A percentile compares a stretch with the other conserved stretches of the same genome.
Evolutionary conservation across 148 eudicot genomes (phyloP).

Genomic region (Oxyria digyna): DNA sequence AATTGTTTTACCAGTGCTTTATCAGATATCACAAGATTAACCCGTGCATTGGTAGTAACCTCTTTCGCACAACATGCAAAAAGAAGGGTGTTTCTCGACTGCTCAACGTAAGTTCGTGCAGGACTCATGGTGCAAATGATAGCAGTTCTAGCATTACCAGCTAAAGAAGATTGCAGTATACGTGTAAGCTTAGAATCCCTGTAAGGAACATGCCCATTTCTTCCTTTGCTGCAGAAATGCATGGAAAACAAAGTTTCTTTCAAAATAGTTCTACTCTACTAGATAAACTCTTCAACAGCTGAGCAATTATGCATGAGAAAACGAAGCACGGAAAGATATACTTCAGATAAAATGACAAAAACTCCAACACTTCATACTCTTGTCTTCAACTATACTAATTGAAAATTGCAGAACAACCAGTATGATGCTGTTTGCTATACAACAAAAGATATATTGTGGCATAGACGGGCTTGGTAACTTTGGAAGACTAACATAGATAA

Average conservation of each 20-base stretch:
- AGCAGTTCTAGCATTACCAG: conserved; percentile 94
- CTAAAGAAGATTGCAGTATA: conserved; percentile 82
- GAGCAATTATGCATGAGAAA: background rate
- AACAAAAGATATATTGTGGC: too few species aligned
- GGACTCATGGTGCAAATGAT: conserved; percentile 98
- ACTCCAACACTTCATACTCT: background rate
- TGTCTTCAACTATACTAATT: background rate
- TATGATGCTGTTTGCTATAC: too few species aligned
- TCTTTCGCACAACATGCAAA: conserved; percentile 99
- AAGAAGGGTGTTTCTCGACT: conserved; percentile 91
- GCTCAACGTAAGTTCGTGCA: conserved; percentile 83
- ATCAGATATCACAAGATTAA: conserved; percentile 79
- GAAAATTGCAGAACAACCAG: background rate
- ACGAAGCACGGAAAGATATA: background rate
- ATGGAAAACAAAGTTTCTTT: background rate
- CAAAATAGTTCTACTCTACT: background rate
- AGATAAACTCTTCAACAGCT: background rate
- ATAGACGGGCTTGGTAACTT: too few species aligned
- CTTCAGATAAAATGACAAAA: background rate
- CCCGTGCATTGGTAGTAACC: conserved; percentile 78
- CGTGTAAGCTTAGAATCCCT: conserved; percentile 97
- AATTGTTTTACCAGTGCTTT: conserved; percentile 84
- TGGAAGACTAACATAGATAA: too few species aligned
- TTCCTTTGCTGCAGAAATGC: conserved; percentile 54
- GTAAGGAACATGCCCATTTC: conserved; percentile 84